Percentiles rank a stretch among this genome's conserved stretches.
Evolutionary conservation across 306 rosid species (phyloP).

Genomic region (apple (Malus domestica)): ASM211411v1 NC_041804.1:14321001-14321500

Average conservation of each 20-base stretch:
- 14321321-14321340: constrained; percentile 29
- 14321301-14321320: constrained; percentile 39
- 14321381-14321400: constrained; percentile 34
- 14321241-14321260: constrained; percentile 41
- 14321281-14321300: constrained; percentile 39
- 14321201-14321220: constrained; percentile 11
- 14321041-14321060: constrained; percentile 22
- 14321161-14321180: constrained; percentile 41
- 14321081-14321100: neutral
- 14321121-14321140: constrained; percentile 35
- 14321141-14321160: constrained; percentile 45
- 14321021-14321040: constrained; percentile 2
- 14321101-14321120: neutral
- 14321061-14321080: constrained; percentile 16
- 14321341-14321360: constrained; percentile 37
- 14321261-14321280: constrained; percentile 51
- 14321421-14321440: neutral
- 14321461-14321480: constrained; percentile 72
- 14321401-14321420: constrained; percentile 34
- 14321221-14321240: constrained; percentile 46
- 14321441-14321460: constrained; percentile 52
- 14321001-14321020: neutral
- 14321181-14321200: constrained; percentile 50
- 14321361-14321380: constrained; percentile 60
- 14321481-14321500: constrained; percentile 55